Conservation (phyloP, 1,139 yeast species). For the Kodamaea ohmeri region DNA sequence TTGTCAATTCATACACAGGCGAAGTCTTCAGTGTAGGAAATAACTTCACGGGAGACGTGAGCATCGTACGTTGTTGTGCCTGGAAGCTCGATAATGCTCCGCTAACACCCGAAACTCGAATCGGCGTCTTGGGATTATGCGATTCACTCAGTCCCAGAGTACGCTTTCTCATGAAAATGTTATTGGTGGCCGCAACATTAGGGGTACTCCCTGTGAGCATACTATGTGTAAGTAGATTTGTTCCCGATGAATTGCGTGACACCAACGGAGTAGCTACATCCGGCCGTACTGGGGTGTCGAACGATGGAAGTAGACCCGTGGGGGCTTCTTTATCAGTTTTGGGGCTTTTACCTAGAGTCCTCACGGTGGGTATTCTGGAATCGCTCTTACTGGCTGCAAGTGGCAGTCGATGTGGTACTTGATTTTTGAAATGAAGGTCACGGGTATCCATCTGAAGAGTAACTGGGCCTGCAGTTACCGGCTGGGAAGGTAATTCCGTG, state of each 20-base stretch:
- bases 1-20: neutral
- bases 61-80: conserved; percentile 14
- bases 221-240: conserved; percentile 1
- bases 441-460: neutral
- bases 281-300: neutral
- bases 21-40: conserved; percentile 1
- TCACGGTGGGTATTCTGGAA: conserved; percentile 2
- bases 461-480: neutral
- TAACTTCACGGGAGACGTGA: conserved; percentile 11
- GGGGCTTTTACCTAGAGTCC: neutral
- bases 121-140: conserved; percentile 13
- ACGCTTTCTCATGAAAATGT: conserved; percentile 15
- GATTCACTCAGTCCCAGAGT: conserved; percentile 4
- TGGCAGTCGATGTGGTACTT: neutral
- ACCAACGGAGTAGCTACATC: neutral
- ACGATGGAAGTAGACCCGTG: neutral
- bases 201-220: conserved; percentile 2
- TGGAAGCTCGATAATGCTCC: conserved; percentile 11
- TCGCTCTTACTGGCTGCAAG: conserved; percentile 1
- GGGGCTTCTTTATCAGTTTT: neutral
- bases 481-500: too few species aligned
- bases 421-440: neutral
- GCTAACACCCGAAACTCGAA: conserved; percentile 4
- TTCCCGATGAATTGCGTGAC: conserved; percentile 3
- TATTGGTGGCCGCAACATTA: conserved; percentile 8